These are phyloP conservation scores for Nicotiana tomentosiformis DNA, from an alignment of 257 asterid species.

Conservation along the genomic window DNA sequence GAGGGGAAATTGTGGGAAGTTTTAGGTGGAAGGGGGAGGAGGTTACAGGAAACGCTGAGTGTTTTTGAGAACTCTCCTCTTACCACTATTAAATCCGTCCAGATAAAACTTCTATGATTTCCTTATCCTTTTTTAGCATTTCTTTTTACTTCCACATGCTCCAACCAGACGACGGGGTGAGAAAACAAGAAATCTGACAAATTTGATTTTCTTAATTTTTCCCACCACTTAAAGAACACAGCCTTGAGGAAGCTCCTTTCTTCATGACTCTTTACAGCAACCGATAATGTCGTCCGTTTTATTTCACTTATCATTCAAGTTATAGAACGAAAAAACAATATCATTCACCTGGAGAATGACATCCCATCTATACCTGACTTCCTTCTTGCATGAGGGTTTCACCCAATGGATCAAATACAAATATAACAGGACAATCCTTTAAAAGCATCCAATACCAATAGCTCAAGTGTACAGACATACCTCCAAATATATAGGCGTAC, in stretches of 20 bases:
- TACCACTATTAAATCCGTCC: not conserved
- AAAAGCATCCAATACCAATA: not conserved
- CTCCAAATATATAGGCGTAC: constrained; percentile 85
- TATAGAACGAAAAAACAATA: not conserved
- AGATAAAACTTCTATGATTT: not conserved
- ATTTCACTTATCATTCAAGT: not conserved
- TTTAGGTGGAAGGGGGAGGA: not conserved
- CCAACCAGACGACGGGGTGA: not conserved
- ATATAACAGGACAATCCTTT: not conserved
- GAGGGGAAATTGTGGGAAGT: not conserved
- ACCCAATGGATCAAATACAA: not conserved
- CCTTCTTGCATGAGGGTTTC: not conserved
- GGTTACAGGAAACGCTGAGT: not conserved
- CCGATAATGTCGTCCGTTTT: no score
- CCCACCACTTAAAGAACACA: not conserved
- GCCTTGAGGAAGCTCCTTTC: not conserved
- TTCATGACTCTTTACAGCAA: not conserved
- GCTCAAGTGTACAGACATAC: constrained; percentile 21
- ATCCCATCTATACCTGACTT: not conserved
- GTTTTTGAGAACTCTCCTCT: not conserved
- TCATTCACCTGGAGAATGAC: not conserved
- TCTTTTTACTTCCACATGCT: not conserved
- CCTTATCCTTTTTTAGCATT: not conserved
- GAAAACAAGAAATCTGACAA: no score
- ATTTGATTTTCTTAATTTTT: not conserved